Evolutionary conservation across 2,329 filamentous ascomycete genomes (phyloP), one percentile per base, ranked within the genome.

Genomic region (Xylaria multiplex): DNA sequence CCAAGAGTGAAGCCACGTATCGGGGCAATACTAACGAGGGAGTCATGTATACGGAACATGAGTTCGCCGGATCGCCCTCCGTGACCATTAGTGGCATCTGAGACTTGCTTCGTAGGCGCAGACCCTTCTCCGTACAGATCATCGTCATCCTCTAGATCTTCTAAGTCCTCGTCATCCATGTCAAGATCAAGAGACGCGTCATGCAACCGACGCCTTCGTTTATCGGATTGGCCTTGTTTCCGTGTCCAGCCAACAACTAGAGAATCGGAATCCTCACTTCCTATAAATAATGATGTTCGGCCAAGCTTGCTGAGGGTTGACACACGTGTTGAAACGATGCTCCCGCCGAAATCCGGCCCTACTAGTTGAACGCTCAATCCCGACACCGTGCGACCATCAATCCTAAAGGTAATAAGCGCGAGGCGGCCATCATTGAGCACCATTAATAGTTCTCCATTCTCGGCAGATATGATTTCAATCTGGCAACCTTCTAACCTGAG

Each of bases 351-450:
- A 60, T 92, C 88, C 45, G 81, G 73, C 4, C 86, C 76, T 5
- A 97, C 82, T 45, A 87, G 79, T 69, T 87, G 88, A 59, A 99
- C 80, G n/a, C 86, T 88, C 67, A 99, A 84, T 1, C 93, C 93
- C 30, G 94, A 97, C 1, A 99, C 93, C 2, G 92, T 96, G 61
- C 96, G 88, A 16, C 96, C 96, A 76, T 97, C 94, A 67, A 97
- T 87, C 61, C 89, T 90, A 81, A 99, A 97, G 16, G 87, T 90
- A 13, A 98, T 79, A 24, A 96, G 85, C 9, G 88, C 88, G 54
- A 97, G 83, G 22, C 86, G 85, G 0, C 96, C 96, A 71, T 91
- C 89, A 62, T 88, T 88, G 30, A 97, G 84, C 6, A 96, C 86
- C 40, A 99, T 83, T n/a, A 99, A 82, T 67, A 98, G 84, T 74